These are phyloP conservation scores for Friedmanniomyces simplex DNA, from an alignment of 495 filamentous ascomycete genomes.

Conservation along the genomic window DNA sequence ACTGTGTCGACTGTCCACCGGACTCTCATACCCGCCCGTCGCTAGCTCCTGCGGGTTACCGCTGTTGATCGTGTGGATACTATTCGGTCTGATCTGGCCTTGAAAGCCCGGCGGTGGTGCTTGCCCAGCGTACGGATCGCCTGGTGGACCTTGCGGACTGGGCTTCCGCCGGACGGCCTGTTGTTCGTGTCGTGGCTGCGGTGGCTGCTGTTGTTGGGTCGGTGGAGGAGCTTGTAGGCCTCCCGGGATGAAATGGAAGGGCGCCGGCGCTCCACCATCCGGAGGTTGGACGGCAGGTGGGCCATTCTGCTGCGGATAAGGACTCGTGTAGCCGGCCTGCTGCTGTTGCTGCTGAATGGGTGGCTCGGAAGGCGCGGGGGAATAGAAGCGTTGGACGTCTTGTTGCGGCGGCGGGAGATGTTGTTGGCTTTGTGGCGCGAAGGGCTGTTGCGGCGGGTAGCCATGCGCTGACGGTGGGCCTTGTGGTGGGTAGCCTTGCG, in stretches of 20 bases:
- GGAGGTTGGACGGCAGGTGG: slow-evolving; percentile 23
- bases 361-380: slow-evolving; percentile 23
- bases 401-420: slow-evolving; percentile 25
- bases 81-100: slow-evolving; percentile 19
- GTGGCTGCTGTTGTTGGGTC: slow-evolving; percentile 12
- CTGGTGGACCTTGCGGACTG: slow-evolving; percentile 7
- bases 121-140: not conserved
- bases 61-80: slow-evolving; percentile 25
- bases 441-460: slow-evolving; percentile 29
- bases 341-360: slow-evolving; percentile 20
- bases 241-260: slow-evolving; percentile 22
- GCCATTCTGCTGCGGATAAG: slow-evolving; percentile 25
- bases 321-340: slow-evolving; percentile 17
- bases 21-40: slow-evolving; percentile 29
- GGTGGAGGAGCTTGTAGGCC: slow-evolving; percentile 13
- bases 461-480: slow-evolving; percentile 16
- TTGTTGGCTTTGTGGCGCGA: slow-evolving; percentile 35
- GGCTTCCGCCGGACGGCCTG: slow-evolving; percentile 17
- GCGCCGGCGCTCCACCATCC: slow-evolving; percentile 7
- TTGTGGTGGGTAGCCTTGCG: slow-evolving; percentile 36
- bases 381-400: slow-evolving; percentile 25
- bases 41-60: slow-evolving; percentile 33
- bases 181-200: slow-evolving; percentile 1
- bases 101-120: slow-evolving; percentile 1
- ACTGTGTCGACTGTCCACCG: slow-evolving; percentile 27